phyloP scores from a whole-genome alignment of 75 land plant species.

The Cupressus sempervirens region DNA sequence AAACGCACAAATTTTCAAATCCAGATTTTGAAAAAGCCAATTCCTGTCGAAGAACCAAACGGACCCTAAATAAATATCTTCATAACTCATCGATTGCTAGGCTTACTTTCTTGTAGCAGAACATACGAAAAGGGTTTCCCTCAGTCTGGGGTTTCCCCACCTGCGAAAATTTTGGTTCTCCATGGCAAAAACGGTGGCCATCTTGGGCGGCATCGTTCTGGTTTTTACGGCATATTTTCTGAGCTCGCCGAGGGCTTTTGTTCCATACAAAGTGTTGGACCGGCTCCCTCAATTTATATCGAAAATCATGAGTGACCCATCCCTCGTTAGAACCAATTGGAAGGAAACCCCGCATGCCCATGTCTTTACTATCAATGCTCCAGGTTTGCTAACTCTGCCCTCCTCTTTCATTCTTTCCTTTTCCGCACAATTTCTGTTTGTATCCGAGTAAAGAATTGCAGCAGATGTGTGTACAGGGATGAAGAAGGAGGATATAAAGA shows the following conservation, averaged over 20 bases:
- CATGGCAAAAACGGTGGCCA: background rate
- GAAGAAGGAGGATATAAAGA: slow-evolving; percentile 27
- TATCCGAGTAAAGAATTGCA: background rate
- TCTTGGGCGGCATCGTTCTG: background rate
- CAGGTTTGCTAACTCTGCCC: slow-evolving; percentile 24
- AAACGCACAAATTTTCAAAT: too few species aligned
- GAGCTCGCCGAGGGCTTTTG: background rate
- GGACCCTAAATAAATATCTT: too few species aligned
- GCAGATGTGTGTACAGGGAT: background rate
- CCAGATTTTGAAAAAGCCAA: too few species aligned
- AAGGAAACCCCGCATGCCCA: slow-evolving; percentile 47
- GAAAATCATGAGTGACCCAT: slow-evolving; percentile 3
- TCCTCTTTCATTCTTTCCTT: background rate
- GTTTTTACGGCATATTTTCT: background rate
- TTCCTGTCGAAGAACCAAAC: too few species aligned
- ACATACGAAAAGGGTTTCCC: too few species aligned
- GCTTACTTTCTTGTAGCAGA: too few species aligned
- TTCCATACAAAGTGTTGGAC: slow-evolving; percentile 29
- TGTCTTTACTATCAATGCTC: slow-evolving; percentile 39
- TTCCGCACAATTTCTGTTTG: background rate
- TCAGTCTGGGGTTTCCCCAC: too few species aligned
- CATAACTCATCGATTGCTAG: too few species aligned
- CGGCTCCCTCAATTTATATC: slow-evolving; percentile 21
- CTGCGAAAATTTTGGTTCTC: background rate
- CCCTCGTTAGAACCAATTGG: slow-evolving; percentile 47